Evolutionary conservation across 805 yeast genomes (phyloP), one percentile per base, ranked within the genome.

Genomic region (Blastobotrys muscicola): DNA sequence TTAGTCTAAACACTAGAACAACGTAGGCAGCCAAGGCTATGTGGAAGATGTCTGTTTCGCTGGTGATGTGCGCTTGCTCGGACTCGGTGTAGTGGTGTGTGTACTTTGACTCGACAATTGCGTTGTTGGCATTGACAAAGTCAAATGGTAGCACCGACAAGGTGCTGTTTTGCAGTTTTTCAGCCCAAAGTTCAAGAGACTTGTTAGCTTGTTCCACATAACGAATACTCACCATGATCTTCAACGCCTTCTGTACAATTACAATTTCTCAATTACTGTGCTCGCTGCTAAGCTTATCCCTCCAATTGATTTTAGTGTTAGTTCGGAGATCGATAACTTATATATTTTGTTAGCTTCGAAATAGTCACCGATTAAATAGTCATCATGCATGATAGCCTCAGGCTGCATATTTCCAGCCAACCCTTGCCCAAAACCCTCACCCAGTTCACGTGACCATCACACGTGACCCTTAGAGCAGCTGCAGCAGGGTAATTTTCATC

Each of bases 121-220:
- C 78, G 50, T 78, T 79, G 45, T 76, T 76, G 14, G 78, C 65
- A 1, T 95, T 94, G 50, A 83, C 76, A 61, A 74, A 90, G 63
- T 90, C 97, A 48, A 82, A 82, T 11, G 97, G 97, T 43, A 90
- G 70, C 31, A 82, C 85, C 46, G 95, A 85, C 43, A 89, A 69
- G 1, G 97, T 86, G 42, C 95, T 89, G 54, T 75, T 80, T 53
- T 81, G 82, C 62, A 86, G 72, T 45, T 72, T 66, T 43, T 70
- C 60, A 31, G 74, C 68, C 94, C 95, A 86, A 58, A 67, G 66
- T n/a, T 67, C 61, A 46, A 73, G 6, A 7, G 12, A 4, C 41
- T 39, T n/a, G 11, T 29, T 8, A 33, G 36, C 11, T 33, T 12
- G 8, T 5, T 15, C 11, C 12, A 11, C 37, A 4, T 6, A 13